Evolutionary conservation across 306 rosid species (phyloP).

Genomic region (Mimosa pudica): DNA sequence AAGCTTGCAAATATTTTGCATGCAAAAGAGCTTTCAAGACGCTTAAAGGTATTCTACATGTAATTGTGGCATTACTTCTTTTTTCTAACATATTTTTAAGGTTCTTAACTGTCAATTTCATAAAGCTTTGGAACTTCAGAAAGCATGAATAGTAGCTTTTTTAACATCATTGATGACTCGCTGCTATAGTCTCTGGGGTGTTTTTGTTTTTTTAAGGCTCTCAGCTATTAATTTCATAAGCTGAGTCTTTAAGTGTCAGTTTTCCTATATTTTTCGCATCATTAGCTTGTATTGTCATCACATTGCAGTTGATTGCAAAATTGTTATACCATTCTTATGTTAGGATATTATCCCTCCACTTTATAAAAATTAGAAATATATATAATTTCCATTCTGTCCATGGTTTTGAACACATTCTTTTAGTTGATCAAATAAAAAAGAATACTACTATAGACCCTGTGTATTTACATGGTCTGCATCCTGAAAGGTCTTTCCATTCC

Average conservation of each 20-base stretch:
- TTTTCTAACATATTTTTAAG: neutral
- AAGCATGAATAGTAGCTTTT: too few species aligned
- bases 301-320: neutral
- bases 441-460: neutral
- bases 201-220: neutral
- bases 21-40: slow-evolving; percentile 78
- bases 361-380: neutral
- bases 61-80: neutral
- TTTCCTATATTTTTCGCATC: neutral
- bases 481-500: slow-evolving; percentile 8
- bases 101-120: neutral
- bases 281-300: neutral
- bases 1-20: slow-evolving; percentile 84
- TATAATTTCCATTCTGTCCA: slow-evolving; percentile 4
- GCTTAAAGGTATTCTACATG: slow-evolving; percentile 60
- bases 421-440: too few species aligned
- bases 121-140: too few species aligned
- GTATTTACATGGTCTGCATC: slow-evolving; percentile 23
- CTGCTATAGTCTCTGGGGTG: neutral
- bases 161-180: too few species aligned
- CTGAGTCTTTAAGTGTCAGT: neutral
- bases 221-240: neutral
- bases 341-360: too few species aligned
- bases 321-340: neutral
- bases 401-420: neutral